A percentile compares a stretch with the other conserved stretches of the same genome.
These are phyloP conservation scores for Galeopsis tetrahit DNA, from an alignment of 257 asterid genomes.

Conservation along the genomic window DNA sequence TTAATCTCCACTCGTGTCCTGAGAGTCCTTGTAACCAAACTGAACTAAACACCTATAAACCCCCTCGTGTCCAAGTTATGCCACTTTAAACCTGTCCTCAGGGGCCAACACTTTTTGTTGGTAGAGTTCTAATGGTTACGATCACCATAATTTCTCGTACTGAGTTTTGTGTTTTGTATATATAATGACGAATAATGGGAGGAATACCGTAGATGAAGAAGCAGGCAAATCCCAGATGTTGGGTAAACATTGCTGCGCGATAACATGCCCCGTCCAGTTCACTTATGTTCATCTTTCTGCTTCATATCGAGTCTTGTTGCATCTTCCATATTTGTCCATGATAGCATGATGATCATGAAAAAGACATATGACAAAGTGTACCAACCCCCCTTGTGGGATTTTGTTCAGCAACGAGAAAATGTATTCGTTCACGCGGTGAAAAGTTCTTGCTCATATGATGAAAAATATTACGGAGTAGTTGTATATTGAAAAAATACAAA, in stretches of 20 bases:
- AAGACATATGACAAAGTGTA: conserved; percentile 64
- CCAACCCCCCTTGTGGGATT: conserved; percentile 87
- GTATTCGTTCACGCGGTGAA: too few species aligned
- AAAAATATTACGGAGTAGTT: too few species aligned
- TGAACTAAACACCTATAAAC: conserved; percentile 59
- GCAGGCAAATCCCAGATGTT: conserved; percentile 61
- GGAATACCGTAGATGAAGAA: conserved; percentile 70
- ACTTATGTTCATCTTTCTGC: conserved; percentile 54
- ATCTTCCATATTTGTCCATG: conserved; percentile 72
- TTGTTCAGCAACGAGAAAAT: conserved; percentile 60
- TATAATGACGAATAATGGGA: conserved; percentile 63
- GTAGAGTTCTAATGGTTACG: conserved; percentile 53
- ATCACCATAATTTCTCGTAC: conserved; percentile 55
- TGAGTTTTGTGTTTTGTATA: conserved; percentile 55
- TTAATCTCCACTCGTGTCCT: conserved; percentile 48
- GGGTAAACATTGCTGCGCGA: conserved; percentile 39
- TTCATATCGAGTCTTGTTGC: conserved; percentile 56
- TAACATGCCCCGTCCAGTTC: conserved; percentile 54
- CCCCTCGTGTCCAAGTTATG: conserved; percentile 52
- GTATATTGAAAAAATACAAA: too few species aligned
- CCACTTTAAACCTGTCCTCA: conserved; percentile 49
- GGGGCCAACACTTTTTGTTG: conserved; percentile 43
- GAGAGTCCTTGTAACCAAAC: conserved; percentile 58
- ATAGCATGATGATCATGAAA: conserved; percentile 56
- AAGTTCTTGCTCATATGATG: too few species aligned